A percentile compares a stretch with the other conserved stretches of the same genome.
These are phyloP conservation scores for Talaromyces funiculosus DNA, from an alignment of 2,329 filamentous ascomycete genomes.

Conservation along the genomic window DNA sequence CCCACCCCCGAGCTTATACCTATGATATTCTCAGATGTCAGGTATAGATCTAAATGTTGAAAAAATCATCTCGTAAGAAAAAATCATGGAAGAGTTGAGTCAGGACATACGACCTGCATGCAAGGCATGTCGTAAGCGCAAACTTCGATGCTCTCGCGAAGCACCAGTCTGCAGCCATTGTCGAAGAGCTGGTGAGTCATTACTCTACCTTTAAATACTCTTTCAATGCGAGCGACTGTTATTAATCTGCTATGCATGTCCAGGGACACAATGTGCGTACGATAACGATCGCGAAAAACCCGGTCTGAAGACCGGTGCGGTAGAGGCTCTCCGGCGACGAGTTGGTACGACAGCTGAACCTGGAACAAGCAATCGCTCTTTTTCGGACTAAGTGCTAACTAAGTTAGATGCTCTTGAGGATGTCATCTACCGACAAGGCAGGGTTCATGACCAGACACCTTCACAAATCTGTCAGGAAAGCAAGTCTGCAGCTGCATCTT, in stretches of 20 bases:
- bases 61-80: not conserved
- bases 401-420: not conserved
- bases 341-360: not conserved
- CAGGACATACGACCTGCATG: conserved; percentile 8
- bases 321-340: not conserved
- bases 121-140: conserved; percentile 14
- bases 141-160: conserved; percentile 14
- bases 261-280: conserved; percentile 1
- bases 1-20: not conserved
- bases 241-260: not conserved
- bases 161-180: conserved; percentile 12
- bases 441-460: not conserved
- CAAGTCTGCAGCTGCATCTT: not conserved
- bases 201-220: not conserved
- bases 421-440: not conserved
- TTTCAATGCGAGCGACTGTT: not conserved
- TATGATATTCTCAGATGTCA: not conserved
- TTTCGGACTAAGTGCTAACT: not conserved
- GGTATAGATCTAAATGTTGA: not conserved
- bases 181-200: not conserved
- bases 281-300: conserved; percentile 7
- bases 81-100: not conserved
- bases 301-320: conserved; percentile 14
- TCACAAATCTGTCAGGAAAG: not conserved
- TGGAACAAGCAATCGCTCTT: not conserved